A percentile compares a stretch with the other conserved stretches of the same genome.
These are phyloP conservation scores for Euphorbia lathyris DNA, from an alignment of 345 rosid species.

Conservation along the genomic window DNA sequence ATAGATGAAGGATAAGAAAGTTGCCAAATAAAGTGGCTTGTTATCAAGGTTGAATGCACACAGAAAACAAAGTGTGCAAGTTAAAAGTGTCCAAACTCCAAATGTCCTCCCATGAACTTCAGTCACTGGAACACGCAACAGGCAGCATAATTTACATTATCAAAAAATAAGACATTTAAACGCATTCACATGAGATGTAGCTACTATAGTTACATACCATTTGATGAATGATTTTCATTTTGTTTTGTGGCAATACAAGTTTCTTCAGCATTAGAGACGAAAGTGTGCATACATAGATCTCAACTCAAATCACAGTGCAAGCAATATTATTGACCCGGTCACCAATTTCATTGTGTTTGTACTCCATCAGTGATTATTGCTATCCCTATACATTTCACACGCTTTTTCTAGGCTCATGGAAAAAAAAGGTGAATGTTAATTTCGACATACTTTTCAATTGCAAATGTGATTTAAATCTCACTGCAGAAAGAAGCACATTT, in stretches of 20 bases:
- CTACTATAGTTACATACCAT: background rate
- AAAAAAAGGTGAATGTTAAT: background rate
- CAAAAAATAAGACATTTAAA: background rate
- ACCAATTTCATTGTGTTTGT: background rate
- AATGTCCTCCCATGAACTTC: constrained; percentile 97
- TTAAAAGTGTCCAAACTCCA: constrained; percentile 94
- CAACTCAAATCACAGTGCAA: background rate
- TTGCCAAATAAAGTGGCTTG: constrained; percentile 73
- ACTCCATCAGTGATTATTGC: background rate
- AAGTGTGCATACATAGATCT: background rate
- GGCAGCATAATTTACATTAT: background rate
- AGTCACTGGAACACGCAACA: constrained; percentile 72
- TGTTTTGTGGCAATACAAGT: too few relatives aligned
- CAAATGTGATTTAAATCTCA: background rate
- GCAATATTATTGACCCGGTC: background rate
- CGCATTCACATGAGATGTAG: background rate
- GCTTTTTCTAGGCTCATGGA: background rate
- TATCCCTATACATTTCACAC: background rate
- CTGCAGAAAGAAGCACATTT: background rate
- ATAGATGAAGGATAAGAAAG: constrained; percentile 78
- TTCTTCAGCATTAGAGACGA: background rate
- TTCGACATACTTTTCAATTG: background rate
- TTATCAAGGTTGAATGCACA: constrained; percentile 87
- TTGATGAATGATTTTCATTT: background rate
- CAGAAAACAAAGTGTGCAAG: constrained; percentile 88